These are phyloP conservation scores for Fusarium decemcellulare DNA, from an alignment of 2,329 filamentous ascomycete genomes.

Conservation along the genomic window DNA sequence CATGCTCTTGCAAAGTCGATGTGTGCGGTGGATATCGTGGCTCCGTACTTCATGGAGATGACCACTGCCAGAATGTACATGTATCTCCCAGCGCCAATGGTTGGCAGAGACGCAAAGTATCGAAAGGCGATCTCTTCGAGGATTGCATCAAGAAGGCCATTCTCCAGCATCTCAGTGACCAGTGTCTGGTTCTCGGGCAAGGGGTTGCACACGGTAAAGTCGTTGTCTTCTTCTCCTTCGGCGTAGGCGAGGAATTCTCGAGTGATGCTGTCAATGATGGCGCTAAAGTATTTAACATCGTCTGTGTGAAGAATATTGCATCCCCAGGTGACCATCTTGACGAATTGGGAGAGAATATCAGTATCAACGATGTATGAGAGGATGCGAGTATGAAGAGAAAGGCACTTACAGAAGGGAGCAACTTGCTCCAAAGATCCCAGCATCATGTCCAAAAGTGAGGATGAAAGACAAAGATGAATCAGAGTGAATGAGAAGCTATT, in stretches of 20 bases:
- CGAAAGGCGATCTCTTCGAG: not conserved
- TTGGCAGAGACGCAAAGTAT: not conserved
- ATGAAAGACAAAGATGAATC: too few relatives aligned
- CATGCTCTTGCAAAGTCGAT: not conserved
- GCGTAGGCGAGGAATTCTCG: not conserved
- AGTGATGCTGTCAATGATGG: not conserved
- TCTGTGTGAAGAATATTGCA: not conserved
- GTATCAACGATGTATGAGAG: too few relatives aligned
- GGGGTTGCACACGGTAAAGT: conserved; percentile 3
- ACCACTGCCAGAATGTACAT: not conserved
- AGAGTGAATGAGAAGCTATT: too few relatives aligned
- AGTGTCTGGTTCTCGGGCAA: not conserved
- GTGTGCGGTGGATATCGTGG: not conserved
- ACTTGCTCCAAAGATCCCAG: too few relatives aligned
- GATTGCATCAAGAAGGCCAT: conserved; percentile 2
- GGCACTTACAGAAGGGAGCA: too few relatives aligned
- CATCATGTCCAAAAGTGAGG: too few relatives aligned
- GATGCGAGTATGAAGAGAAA: not conserved
- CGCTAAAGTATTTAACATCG: not conserved
- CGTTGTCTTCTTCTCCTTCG: not conserved
- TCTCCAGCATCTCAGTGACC: not conserved
- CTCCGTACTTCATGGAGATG: not conserved
- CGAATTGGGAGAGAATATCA: not conserved
- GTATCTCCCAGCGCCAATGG: not conserved
- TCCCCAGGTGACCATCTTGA: conserved; percentile 5